A percentile compares a stretch with the other conserved stretches of the same genome.
Evolutionary conservation across 2,329 filamentous ascomycete genomes (phyloP).

Genomic region (Byssochlamys sp.): DNA sequence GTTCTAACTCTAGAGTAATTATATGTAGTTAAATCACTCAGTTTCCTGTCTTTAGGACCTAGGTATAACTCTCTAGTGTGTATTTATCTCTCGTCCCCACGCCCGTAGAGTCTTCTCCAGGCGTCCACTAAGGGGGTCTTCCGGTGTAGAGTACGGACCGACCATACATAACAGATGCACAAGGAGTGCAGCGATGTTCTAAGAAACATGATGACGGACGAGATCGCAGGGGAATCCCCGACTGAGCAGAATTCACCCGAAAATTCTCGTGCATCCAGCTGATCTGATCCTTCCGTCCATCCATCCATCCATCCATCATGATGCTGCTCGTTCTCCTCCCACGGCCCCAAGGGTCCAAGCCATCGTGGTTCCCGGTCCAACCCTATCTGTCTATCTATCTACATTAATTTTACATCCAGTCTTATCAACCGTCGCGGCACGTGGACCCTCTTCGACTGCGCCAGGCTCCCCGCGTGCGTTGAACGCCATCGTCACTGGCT

Average conservation of each 20-base stretch:
- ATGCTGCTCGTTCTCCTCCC: no score
- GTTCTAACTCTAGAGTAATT: no score
- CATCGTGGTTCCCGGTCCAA: background rate
- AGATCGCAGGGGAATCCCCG: background rate
- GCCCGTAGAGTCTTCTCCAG: no score
- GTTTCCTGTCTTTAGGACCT: no score
- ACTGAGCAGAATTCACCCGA: background rate
- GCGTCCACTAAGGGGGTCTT: background rate
- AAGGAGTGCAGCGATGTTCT: background rate
- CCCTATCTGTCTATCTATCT: background rate
- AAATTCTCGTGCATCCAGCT: background rate
- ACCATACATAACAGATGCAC: no score
- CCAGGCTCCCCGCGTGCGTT: background rate
- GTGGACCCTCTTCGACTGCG: background rate
- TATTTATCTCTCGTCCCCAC: no score
- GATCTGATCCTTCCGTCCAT: background rate
- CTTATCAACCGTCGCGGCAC: slow-evolving; percentile 3
- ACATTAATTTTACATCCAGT: background rate
- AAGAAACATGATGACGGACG: background rate
- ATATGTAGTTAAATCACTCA: no score
- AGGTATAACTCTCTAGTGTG: no score
- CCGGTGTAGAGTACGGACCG: background rate
- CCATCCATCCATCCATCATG: no score
- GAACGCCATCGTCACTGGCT: background rate
- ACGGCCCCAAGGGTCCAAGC: no score